Evolutionary conservation across 805 yeast species (phyloP).

Genomic region (Candida ascalaphidarum): DNA sequence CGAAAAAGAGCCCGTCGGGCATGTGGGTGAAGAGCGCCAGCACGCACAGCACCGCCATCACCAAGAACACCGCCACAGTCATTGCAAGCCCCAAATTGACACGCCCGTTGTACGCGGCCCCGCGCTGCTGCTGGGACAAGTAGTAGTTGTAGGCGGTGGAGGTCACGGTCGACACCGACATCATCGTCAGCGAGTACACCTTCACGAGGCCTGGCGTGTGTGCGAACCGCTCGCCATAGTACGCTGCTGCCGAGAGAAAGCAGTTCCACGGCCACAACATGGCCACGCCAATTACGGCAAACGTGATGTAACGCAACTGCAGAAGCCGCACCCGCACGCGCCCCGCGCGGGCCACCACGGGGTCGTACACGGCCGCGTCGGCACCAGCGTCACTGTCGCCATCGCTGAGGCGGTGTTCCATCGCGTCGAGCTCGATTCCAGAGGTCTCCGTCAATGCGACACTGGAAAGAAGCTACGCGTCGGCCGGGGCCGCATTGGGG

Average conservation of each 20-base stretch:
- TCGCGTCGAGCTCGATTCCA: no score
- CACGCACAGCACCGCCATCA: slow-evolving; percentile 47
- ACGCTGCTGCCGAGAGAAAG: slow-evolving; percentile 76
- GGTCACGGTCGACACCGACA: slow-evolving; percentile 73
- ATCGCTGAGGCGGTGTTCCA: no score
- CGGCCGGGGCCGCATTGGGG: no score
- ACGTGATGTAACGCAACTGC: slow-evolving; percentile 45
- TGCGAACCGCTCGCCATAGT: slow-evolving; percentile 57
- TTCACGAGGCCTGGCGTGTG: slow-evolving; percentile 41
- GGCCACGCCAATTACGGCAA: slow-evolving; percentile 64
- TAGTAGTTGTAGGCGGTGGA: slow-evolving; percentile 52
- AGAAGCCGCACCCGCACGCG: slow-evolving; percentile 12
- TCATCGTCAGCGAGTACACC: slow-evolving; percentile 73
- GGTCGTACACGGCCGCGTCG: slow-evolving; percentile 12
- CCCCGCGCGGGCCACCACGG: slow-evolving; percentile 9
- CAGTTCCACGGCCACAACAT: slow-evolving; percentile 97
- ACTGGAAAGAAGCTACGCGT: no score
- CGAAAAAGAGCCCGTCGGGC: slow-evolving; percentile 37
- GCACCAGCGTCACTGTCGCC: no score
- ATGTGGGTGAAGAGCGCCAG: slow-evolving; percentile 22
- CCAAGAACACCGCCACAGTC: slow-evolving; percentile 48
- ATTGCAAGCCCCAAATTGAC: slow-evolving; percentile 52
- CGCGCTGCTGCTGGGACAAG: slow-evolving; percentile 57
- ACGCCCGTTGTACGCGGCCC: slow-evolving; percentile 48
- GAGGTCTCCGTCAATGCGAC: no score